Conservation (phyloP, 164 flowering plant genomes). For the Vitis cinerea region DNA sequence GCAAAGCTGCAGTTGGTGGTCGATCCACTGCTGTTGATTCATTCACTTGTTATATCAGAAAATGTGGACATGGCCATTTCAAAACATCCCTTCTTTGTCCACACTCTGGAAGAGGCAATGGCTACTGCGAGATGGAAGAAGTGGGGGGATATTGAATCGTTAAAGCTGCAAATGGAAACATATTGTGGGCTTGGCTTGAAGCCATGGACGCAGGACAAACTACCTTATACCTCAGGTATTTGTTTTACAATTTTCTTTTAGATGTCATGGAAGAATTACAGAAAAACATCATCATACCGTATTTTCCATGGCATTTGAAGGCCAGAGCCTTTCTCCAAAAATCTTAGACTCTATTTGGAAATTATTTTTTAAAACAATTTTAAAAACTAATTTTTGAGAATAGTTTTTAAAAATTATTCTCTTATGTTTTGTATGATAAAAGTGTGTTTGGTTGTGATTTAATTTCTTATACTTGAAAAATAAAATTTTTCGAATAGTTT, state of each 20-base stretch:
- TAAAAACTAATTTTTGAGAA: no score
- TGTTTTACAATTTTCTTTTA: not conserved
- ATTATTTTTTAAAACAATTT: no score
- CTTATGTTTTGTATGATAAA: no score
- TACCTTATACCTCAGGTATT: conserved; percentile 80
- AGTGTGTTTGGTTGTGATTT: no score
- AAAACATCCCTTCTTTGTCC: conserved; percentile 70
- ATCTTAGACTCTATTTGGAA: no score
- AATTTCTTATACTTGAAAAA: no score
- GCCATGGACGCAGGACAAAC: conserved; percentile 77
- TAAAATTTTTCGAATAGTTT: no score
- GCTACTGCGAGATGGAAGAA: conserved; percentile 99
- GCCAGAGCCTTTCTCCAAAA: no score
- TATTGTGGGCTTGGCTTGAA: conserved; percentile 82
- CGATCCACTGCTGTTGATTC: conserved; percentile 80
- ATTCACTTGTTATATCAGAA: conserved; percentile 56
- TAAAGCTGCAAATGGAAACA: conserved; percentile 81
- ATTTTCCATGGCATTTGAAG: no score
- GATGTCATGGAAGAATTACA: no score
- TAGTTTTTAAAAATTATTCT: no score
- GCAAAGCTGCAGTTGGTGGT: conserved; percentile 82
- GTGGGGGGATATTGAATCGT: conserved; percentile 66
- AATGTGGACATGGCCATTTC: conserved; percentile 86
- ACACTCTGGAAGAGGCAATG: conserved; percentile 94
- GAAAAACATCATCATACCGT: no score